These are phyloP conservation scores for Royoungia palumana DNA, from an alignment of 768 basidiomycete genomes.

Conservation along the genomic window DNA sequence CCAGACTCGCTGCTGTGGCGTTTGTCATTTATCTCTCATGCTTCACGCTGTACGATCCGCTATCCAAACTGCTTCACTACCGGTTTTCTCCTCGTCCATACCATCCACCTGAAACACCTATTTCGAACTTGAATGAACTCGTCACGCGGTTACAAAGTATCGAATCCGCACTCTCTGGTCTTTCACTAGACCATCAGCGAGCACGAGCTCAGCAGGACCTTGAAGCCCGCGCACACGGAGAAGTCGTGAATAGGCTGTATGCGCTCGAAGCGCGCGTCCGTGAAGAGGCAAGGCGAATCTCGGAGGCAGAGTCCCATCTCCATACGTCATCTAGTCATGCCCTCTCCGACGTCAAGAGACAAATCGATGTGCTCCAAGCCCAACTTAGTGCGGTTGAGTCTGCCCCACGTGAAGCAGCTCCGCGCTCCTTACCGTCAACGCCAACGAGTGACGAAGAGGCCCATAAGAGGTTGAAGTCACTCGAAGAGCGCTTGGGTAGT, in stretches of 20 bases:
- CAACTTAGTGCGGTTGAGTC: conserved; percentile 35
- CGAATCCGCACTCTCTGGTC: conserved; percentile 58
- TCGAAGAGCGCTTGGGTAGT: conserved; percentile 61
- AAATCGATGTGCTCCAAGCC: conserved; percentile 52
- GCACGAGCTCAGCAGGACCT: conserved; percentile 50
- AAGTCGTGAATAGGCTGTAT: conserved; percentile 53
- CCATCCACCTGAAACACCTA: conserved; percentile 54
- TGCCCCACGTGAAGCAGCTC: conserved; percentile 18
- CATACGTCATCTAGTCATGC: conserved; percentile 43
- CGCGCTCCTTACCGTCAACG: conserved; percentile 11
- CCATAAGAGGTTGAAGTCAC: conserved; percentile 44
- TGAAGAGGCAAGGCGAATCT: conserved; percentile 43
- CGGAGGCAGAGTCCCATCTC: conserved; percentile 52
- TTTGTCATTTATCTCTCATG: conserved; percentile 44
- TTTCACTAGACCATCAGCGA: conserved; percentile 55
- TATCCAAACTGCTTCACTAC: conserved; percentile 33
- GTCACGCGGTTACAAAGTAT: conserved; percentile 58
- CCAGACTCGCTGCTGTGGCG: conserved; percentile 43
- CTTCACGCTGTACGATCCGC: conserved; percentile 40
- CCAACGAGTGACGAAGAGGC: conserved; percentile 53
- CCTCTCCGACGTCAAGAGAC: conserved; percentile 49
- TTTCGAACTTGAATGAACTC: conserved; percentile 64
- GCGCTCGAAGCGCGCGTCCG: conserved; percentile 52
- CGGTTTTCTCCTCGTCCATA: conserved; percentile 38
- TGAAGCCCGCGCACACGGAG: conserved; percentile 46